Evolutionary conservation across 768 basidiomycete genomes (phyloP).

Genomic region (Cyclocybe cylindracea): DNA sequence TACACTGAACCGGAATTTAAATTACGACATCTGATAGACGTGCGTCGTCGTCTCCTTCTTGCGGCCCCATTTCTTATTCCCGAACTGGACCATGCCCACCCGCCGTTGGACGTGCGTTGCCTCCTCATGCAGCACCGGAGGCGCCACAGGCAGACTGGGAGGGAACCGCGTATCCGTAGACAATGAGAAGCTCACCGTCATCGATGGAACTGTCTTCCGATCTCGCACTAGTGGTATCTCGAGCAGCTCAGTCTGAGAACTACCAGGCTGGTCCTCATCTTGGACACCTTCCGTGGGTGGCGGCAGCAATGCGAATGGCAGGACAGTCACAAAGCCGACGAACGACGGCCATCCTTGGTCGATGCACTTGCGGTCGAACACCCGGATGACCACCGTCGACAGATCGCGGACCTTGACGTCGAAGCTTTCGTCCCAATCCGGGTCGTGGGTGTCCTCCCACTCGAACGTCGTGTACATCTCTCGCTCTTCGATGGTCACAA

Average conservation of each 20-base stretch:
- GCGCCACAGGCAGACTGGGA: conserved; percentile 3
- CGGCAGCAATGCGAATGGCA: conserved; percentile 17
- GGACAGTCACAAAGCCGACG: conserved; percentile 21
- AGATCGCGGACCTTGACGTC: conserved; percentile 19
- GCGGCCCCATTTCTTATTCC: conserved; percentile 16
- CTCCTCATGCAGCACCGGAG: conserved; percentile 1
- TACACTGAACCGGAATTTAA: not conserved
- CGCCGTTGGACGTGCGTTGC: conserved; percentile 8
- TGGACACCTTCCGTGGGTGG: conserved; percentile 3
- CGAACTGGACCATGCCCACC: conserved; percentile 16
- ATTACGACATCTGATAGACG: conserved; percentile 14
- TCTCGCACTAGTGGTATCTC: conserved; percentile 16
- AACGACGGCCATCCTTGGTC: conserved; percentile 20
- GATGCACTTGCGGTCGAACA: conserved; percentile 25
- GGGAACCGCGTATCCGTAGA: conserved; percentile 11
- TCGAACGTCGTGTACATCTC: conserved; percentile 23
- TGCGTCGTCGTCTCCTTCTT: conserved; percentile 17
- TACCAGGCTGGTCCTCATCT: not conserved
- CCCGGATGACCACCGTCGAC: conserved; percentile 19
- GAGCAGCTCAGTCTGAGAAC: not conserved
- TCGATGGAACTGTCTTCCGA: conserved; percentile 7
- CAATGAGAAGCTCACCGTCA: conserved; percentile 15
- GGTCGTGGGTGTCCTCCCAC: conserved; percentile 8
- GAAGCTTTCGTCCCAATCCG: conserved; percentile 23
- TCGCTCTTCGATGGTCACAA: conserved; percentile 22